Conservation (phyloP, 768 basidiomycete species). For the Pleurotus salmoneostramineus region DNA sequence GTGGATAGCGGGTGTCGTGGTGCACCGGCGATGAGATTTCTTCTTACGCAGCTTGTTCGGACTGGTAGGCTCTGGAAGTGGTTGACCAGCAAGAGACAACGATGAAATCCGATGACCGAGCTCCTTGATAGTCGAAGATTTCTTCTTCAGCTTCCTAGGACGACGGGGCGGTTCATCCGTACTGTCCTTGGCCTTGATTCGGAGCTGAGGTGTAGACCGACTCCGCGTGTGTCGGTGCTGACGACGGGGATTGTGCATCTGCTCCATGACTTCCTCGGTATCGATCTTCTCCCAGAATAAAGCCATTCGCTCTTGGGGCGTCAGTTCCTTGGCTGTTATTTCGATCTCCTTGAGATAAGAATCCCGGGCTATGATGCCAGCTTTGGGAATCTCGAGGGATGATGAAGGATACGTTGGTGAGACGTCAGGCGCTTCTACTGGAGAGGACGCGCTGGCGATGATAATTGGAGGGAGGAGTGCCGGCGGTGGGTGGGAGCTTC, state of each 20-base stretch:
- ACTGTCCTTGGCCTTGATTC: background rate
- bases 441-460: background rate
- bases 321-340: conserved; percentile 7
- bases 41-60: conserved; percentile 37
- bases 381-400: background rate
- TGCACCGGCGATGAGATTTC: background rate
- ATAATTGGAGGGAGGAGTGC: no score
- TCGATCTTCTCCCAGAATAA: conserved; percentile 47
- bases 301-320: conserved; percentile 21
- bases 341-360: background rate
- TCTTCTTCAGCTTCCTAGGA: conserved; percentile 33
- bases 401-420: background rate
- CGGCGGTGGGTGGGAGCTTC: no score
- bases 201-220: no score
- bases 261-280: conserved; percentile 24
- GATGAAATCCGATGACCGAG: conserved; percentile 13
- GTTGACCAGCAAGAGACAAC: conserved; percentile 27
- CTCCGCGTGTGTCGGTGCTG: background rate
- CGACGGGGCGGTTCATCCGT: conserved; percentile 16
- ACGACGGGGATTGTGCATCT: conserved; percentile 10
- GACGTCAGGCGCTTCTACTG: background rate
- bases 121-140: conserved; percentile 26
- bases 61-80: conserved; percentile 16
- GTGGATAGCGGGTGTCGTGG: background rate
- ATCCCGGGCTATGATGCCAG: background rate